Evolutionary conservation across 345 rosid genomes (phyloP).

Genomic region (Hirschfeldia incana): DNA sequence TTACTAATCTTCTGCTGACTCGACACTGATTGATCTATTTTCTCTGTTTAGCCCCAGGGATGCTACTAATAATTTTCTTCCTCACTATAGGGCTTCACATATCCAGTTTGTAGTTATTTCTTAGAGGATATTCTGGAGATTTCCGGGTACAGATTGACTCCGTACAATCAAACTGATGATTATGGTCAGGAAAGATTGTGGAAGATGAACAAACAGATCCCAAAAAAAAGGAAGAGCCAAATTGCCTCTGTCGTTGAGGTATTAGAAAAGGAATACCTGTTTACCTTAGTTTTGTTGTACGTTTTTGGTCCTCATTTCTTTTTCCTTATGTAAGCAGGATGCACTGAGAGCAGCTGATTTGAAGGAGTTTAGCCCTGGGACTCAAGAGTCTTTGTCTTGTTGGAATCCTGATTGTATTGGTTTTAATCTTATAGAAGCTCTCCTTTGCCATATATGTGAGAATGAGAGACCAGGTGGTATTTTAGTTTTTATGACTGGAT

Average conservation of each 20-base stretch:
- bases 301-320: slow-evolving; percentile 19
- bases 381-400: slow-evolving; percentile 69
- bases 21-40: background rate
- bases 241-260: slow-evolving; percentile 91
- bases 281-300: slow-evolving; percentile 3
- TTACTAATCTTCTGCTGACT: background rate
- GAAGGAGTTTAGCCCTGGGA: slow-evolving; percentile 56
- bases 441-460: slow-evolving; percentile 70
- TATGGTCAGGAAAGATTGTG: slow-evolving; percentile 88
- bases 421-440: slow-evolving; percentile 79
- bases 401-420: slow-evolving; percentile 97
- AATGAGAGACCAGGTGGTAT: slow-evolving; percentile 78
- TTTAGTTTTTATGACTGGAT: slow-evolving; percentile 91
- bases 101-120: slow-evolving; percentile 69
- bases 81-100: slow-evolving; percentile 73
- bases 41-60: slow-evolving; percentile 8
- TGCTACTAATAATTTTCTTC: slow-evolving; percentile 23
- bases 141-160: slow-evolving; percentile 71
- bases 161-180: slow-evolving; percentile 82
- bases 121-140: slow-evolving; percentile 80
- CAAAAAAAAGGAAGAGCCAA: slow-evolving; percentile 83
- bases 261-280: slow-evolving; percentile 19
- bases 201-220: slow-evolving; percentile 83
- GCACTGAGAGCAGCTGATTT: slow-evolving; percentile 74
- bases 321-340: slow-evolving; percentile 49